Evolutionary conservation across 148 eudicot genomes (phyloP).

Genomic region (Vaccinium corymbosum): DNA sequence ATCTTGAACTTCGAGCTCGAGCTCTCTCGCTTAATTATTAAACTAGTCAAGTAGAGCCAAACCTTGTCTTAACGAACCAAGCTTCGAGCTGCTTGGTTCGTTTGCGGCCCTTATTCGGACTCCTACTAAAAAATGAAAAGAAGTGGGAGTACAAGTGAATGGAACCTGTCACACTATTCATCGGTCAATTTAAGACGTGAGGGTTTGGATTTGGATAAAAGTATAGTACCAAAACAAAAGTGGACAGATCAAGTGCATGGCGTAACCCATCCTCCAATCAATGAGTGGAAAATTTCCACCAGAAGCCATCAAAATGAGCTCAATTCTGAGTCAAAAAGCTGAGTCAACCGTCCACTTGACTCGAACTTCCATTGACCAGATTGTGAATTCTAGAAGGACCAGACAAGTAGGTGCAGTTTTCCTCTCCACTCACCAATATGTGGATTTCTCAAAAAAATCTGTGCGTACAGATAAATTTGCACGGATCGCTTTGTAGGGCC

Average conservation of each 20-base stretch:
- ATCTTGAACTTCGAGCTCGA: no score
- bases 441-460: no score
- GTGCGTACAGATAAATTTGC: no score
- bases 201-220: constrained; percentile 8
- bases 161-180: not conserved
- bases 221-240: not conserved
- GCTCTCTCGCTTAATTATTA: no score
- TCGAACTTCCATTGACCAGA: not conserved
- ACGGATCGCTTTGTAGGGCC: no score
- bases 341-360: constrained; percentile 14
- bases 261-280: constrained; percentile 14
- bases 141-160: not conserved
- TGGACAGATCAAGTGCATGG: not conserved
- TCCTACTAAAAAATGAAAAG: not conserved
- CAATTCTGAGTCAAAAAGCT: constrained; percentile 3
- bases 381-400: not conserved
- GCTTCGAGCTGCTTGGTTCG: no score
- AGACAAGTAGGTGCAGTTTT: not conserved
- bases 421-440: no score
- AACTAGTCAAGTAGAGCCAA: no score
- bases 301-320: not conserved
- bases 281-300: not conserved
- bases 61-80: no score
- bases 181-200: not conserved
- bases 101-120: no score